Evolutionary conservation across 495 filamentous ascomycete genomes (phyloP).

Genomic region (Penicillium samsonianum): DNA sequence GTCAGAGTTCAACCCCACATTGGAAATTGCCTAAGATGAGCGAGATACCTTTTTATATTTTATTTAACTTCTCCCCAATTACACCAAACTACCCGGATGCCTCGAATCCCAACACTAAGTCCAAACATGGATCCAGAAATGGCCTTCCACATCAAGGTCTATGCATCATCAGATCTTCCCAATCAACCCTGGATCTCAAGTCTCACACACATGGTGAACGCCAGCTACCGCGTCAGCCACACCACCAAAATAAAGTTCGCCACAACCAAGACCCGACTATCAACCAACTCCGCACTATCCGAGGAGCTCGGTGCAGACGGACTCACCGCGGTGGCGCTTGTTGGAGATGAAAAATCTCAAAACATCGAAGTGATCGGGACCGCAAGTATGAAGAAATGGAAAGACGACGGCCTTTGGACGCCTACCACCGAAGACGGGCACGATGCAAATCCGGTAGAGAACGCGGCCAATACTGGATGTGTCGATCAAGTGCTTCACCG

Average conservation of each 20-base stretch:
- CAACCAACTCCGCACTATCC: background rate
- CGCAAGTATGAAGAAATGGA: constrained; percentile 22
- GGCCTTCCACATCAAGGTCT: background rate
- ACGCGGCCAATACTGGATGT: background rate
- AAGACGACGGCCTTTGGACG: constrained; percentile 20
- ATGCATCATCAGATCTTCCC: background rate
- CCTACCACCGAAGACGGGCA: constrained; percentile 7
- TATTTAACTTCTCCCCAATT: too few species aligned
- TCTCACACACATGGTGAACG: background rate
- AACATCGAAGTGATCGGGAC: constrained; percentile 16
- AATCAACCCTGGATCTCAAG: background rate
- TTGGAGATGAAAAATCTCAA: background rate
- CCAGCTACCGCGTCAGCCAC: background rate
- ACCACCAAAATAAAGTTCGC: background rate
- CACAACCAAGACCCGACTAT: background rate
- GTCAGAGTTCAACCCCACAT: background rate
- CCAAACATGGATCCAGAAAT: background rate
- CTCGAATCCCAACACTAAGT: background rate
- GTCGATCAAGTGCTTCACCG: background rate
- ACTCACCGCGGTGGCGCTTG: background rate
- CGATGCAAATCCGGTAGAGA: background rate
- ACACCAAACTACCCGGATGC: too few species aligned
- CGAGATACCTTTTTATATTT: background rate
- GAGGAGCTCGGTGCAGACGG: background rate
- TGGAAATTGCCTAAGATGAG: background rate